Evolutionary conservation across 1,284 basidiomycete genomes (phyloP).

Genomic region (Tranzscheliella williamsii): DNA sequence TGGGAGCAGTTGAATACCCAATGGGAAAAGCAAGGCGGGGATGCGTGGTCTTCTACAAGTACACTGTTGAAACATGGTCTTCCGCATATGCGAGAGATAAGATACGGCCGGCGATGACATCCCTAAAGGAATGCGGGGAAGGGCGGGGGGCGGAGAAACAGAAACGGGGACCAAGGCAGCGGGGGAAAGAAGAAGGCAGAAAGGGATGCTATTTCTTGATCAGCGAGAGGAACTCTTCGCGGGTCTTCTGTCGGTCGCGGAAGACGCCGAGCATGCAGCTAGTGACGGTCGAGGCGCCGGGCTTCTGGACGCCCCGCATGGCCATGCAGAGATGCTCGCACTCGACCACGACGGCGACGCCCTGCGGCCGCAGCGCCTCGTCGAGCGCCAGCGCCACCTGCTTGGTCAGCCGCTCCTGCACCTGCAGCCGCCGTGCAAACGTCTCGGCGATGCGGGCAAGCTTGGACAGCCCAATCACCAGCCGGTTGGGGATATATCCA

Average conservation of each 20-base stretch:
- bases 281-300: constrained; percentile 90
- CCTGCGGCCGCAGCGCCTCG: constrained; percentile 93
- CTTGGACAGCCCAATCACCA: constrained; percentile 95
- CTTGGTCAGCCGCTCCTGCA: constrained; percentile 95
- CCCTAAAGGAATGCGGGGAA: no score
- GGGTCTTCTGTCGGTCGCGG: constrained; percentile 92
- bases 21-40: no score
- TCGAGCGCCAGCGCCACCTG: constrained; percentile 96
- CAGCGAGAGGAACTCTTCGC: constrained; percentile 73
- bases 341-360: constrained; percentile 86
- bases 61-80: no score
- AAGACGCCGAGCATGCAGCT: constrained; percentile 99
- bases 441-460: constrained; percentile 97
- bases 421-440: constrained; percentile 90
- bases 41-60: no score
- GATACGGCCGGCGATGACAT: no score
- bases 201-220: constrained; percentile 47
- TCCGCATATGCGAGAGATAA: no score
- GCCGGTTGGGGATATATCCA: constrained; percentile 93
- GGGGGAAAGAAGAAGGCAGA: no score
- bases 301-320: constrained; percentile 99
- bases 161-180: no score
- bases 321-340: constrained; percentile 97
- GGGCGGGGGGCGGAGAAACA: no score
- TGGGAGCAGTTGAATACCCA: no score